Percentiles rank a stretch among this genome's conserved stretches.
These are phyloP conservation scores for Lecanoromycetidae sp. DNA, from an alignment of 2,329 filamentous ascomycete genomes.

Conservation along the genomic window DNA sequence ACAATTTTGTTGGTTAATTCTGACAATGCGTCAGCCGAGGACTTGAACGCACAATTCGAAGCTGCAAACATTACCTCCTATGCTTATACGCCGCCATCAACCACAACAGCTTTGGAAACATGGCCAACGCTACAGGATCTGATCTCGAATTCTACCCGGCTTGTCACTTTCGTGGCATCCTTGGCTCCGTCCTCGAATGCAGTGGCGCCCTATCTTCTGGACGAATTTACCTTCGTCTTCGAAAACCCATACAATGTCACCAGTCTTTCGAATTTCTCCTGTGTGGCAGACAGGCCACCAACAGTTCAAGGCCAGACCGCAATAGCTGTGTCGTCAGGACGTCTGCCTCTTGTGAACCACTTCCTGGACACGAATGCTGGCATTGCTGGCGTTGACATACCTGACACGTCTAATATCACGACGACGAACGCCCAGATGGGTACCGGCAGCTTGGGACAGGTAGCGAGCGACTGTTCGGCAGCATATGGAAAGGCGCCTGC, in stretches of 20 bases:
- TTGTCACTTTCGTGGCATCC: slow-evolving; percentile 77
- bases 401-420: slow-evolving; percentile 57
- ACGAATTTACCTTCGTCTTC: slow-evolving; percentile 82
- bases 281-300: slow-evolving; percentile 64
- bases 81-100: slow-evolving; percentile 58
- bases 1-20: slow-evolving; percentile 78
- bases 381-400: slow-evolving; percentile 53
- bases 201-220: slow-evolving; percentile 71
- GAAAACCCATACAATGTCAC: slow-evolving; percentile 76
- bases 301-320: slow-evolving; percentile 43
- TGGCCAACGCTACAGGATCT: slow-evolving; percentile 77
- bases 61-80: slow-evolving; percentile 60
- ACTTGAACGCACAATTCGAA: slow-evolving; percentile 58
- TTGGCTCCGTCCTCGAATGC: slow-evolving; percentile 58
- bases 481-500: slow-evolving; percentile 57
- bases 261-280: slow-evolving; percentile 59
- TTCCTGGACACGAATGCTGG: slow-evolving; percentile 66
- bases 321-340: slow-evolving; percentile 38
- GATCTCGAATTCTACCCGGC: slow-evolving; percentile 58
- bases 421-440: slow-evolving; percentile 59
- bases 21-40: slow-evolving; percentile 52
- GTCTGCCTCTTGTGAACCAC: slow-evolving; percentile 78
- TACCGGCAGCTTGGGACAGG: slow-evolving; percentile 53
- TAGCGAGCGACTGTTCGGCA: slow-evolving; percentile 49
- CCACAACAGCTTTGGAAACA: slow-evolving; percentile 59